phyloP scores from a whole-genome alignment of 768 basidiomycete genomes.

The Paxillus involutus region DNA sequence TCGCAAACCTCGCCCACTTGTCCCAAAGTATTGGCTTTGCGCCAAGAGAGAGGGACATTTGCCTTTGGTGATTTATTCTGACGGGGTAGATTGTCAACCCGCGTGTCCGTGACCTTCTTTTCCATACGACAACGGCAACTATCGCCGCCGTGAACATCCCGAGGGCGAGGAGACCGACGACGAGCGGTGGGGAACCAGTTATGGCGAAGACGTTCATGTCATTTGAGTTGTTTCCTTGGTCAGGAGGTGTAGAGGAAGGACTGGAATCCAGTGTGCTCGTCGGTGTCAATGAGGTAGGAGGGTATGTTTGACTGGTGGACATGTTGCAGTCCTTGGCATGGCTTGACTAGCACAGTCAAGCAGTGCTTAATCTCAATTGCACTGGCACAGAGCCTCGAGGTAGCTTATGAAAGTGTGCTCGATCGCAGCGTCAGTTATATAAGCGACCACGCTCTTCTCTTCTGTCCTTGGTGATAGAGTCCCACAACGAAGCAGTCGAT shows the following conservation, averaged over 20 bases:
- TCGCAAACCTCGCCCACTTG: conserved; percentile 27
- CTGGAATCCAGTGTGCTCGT: conserved; percentile 5
- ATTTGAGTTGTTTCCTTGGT: not conserved
- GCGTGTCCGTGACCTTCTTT: conserved; percentile 30
- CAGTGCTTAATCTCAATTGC: not conserved
- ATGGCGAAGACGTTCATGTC: conserved; percentile 25
- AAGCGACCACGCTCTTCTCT: not conserved
- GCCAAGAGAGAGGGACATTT: conserved; percentile 8
- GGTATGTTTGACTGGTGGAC: conserved; percentile 11
- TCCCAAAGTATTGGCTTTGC: conserved; percentile 48
- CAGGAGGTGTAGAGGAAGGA: conserved; percentile 1
- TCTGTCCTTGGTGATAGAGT: not conserved
- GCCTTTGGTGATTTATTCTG: not conserved
- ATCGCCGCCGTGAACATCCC: conserved; percentile 53
- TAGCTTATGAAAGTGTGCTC: conserved; percentile 3
- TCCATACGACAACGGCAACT: conserved; percentile 48
- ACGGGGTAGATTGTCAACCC: conserved; percentile 3
- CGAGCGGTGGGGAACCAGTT: conserved; percentile 49
- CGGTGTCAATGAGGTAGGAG: not conserved
- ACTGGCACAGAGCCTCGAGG: conserved; percentile 15
- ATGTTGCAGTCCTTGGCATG: conserved; percentile 16
- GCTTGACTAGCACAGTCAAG: not conserved
- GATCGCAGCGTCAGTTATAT: conserved; percentile 11
- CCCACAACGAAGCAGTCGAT: conserved; percentile 2
- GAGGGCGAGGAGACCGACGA: conserved; percentile 60